Conservation (phyloP, 805 yeast species). For the Wickerhamomyces canadensis region DNA sequence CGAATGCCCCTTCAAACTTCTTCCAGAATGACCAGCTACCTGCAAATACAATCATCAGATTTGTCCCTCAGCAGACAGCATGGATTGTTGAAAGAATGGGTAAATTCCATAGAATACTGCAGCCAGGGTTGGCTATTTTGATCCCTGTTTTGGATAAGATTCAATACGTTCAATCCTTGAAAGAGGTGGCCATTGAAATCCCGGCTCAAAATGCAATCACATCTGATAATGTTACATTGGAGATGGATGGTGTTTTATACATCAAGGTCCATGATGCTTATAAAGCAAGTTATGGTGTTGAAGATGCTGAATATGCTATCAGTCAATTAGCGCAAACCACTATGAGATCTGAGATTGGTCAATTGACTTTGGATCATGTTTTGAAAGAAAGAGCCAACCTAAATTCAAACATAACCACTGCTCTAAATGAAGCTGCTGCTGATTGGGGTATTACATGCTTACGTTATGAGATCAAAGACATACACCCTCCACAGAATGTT, state of each 20-base stretch:
- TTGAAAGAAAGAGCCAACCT: slow-evolving; percentile 69
- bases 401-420: slow-evolving; percentile 68
- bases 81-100: slow-evolving; percentile 94
- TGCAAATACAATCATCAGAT: slow-evolving; percentile 66
- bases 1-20: slow-evolving; percentile 35
- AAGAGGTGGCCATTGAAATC: slow-evolving; percentile 81
- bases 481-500: slow-evolving; percentile 81
- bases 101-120: slow-evolving; percentile 58
- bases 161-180: slow-evolving; percentile 75
- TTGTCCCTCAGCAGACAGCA: slow-evolving; percentile 88
- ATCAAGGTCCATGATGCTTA: slow-evolving; percentile 75
- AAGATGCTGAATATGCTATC: slow-evolving; percentile 81
- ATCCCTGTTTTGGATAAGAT: slow-evolving; percentile 71
- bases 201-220: slow-evolving; percentile 84
- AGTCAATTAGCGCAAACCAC: slow-evolving; percentile 86
- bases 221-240: slow-evolving; percentile 78
- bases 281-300: slow-evolving; percentile 84
- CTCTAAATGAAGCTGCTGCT: slow-evolving; percentile 76
- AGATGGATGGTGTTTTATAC: slow-evolving; percentile 79
- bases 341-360: slow-evolving; percentile 87
- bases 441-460: slow-evolving; percentile 85
- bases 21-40: slow-evolving; percentile 64
- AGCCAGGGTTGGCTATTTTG: slow-evolving; percentile 73
- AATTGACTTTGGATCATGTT: slow-evolving; percentile 72
- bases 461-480: slow-evolving; percentile 82